A percentile compares a stretch with the other conserved stretches of the same genome.
phyloP scores from a whole-genome alignment of 345 rosid genomes.

The Eutrema yunnanense region DNA sequence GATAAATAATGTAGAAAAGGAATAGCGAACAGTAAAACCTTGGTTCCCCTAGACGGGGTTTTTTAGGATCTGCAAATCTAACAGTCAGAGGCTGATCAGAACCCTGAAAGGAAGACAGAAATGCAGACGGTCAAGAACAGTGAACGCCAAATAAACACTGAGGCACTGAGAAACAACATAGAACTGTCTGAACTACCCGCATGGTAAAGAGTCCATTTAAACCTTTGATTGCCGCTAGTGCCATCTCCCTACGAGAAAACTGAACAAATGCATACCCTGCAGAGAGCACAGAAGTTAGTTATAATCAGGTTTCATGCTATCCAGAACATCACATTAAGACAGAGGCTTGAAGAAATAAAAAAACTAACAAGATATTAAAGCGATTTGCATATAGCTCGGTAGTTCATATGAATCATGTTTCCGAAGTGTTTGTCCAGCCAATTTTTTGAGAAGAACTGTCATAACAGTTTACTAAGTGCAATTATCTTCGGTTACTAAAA shows the following conservation, averaged over 20 bases:
- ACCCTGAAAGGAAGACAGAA: conserved; percentile 45
- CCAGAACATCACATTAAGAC: background rate
- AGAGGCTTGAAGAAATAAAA: background rate
- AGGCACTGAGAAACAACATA: background rate
- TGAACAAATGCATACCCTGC: conserved; percentile 84
- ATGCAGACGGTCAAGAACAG: conserved; percentile 1
- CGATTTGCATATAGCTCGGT: background rate
- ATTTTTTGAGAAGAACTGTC: background rate
- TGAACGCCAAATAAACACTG: conserved; percentile 9
- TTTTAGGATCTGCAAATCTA: conserved; percentile 79
- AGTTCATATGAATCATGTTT: background rate
- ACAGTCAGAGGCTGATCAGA: conserved; percentile 76
- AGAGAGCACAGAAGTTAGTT: conserved; percentile 22
- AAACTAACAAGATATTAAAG: background rate
- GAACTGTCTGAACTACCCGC: conserved; percentile 45
- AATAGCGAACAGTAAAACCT: conserved; percentile 41
- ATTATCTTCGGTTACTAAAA: background rate
- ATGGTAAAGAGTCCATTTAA: conserved; percentile 66
- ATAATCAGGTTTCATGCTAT: background rate
- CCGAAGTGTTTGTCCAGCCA: background rate
- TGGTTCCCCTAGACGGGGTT: conserved; percentile 54
- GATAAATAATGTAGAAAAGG: background rate
- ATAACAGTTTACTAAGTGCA: background rate
- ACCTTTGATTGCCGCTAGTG: conserved; percentile 73
- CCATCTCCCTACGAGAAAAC: conserved; percentile 71